These are phyloP conservation scores for Boletus subparvulus DNA, from an alignment of 768 basidiomycete genomes.

Conservation along the genomic window DNA sequence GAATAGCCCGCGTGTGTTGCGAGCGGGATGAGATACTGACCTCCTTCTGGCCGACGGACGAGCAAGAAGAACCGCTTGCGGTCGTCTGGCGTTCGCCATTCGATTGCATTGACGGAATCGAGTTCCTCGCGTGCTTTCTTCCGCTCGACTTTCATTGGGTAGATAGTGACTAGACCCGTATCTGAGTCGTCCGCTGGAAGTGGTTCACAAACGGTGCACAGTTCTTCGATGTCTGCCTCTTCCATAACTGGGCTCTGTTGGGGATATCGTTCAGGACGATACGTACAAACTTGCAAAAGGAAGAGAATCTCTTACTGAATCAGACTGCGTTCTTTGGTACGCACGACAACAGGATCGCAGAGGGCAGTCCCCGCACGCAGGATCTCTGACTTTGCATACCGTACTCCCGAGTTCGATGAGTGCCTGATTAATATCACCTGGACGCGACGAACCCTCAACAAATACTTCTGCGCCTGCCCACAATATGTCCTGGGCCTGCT, in stretches of 20 bases:
- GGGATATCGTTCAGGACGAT: not conserved
- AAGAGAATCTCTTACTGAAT: constrained; percentile 9
- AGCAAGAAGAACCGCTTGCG: constrained; percentile 67
- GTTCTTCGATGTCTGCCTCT: constrained; percentile 70
- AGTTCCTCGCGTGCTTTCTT: constrained; percentile 84
- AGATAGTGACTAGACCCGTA: constrained; percentile 56
- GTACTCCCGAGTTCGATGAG: constrained; percentile 95
- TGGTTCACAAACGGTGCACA: constrained; percentile 68
- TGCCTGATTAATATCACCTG: constrained; percentile 90
- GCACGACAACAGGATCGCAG: constrained; percentile 68
- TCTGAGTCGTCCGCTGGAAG: constrained; percentile 34
- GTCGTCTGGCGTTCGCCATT: constrained; percentile 54
- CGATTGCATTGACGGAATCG: constrained; percentile 82
- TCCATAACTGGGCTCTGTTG: constrained; percentile 3
- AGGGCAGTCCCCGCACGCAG: constrained; percentile 72
- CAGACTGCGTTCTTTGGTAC: constrained; percentile 34
- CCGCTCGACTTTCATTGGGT: constrained; percentile 82
- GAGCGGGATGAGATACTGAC: constrained; percentile 39
- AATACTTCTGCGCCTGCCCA: constrained; percentile 77
- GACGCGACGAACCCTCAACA: constrained; percentile 52
- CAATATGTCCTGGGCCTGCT: constrained; percentile 73
- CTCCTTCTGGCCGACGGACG: constrained; percentile 78
- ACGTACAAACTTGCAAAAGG: not conserved
- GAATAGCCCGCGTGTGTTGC: not conserved
- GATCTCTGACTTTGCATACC: constrained; percentile 84